Percentiles rank a stretch among this genome's conserved stretches.
These are phyloP conservation scores for Fomitopsis schrenkii DNA, from an alignment of 1,284 basidiomycete genomes.

Conservation along the genomic window DNA sequence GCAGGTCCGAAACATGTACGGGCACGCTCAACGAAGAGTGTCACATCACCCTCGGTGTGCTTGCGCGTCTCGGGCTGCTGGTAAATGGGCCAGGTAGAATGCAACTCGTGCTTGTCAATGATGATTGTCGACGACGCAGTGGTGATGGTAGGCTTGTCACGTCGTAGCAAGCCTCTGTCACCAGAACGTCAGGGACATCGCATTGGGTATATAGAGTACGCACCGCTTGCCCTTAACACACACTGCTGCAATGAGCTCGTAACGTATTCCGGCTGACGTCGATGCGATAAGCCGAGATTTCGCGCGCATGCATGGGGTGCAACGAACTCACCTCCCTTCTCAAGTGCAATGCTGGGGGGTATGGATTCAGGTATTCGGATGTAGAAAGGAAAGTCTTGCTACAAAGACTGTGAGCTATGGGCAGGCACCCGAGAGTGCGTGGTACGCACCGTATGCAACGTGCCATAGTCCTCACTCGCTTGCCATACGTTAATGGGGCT, in stretches of 20 bases:
- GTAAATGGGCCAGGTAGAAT: constrained; percentile 88
- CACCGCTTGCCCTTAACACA: constrained; percentile 82
- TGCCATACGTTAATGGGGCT: constrained; percentile 72
- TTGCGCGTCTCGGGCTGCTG: constrained; percentile 72
- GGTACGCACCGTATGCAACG: constrained; percentile 58
- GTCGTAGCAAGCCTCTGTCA: constrained; percentile 69
- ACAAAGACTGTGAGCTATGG: constrained; percentile 3
- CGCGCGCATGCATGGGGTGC: neutral
- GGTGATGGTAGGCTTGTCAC: constrained; percentile 56
- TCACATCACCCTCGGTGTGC: constrained; percentile 61
- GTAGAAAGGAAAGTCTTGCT: constrained; percentile 77
- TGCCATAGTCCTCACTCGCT: constrained; percentile 66
- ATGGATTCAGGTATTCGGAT: constrained; percentile 84
- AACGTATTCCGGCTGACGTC: constrained; percentile 66
- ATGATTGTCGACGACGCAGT: constrained; percentile 63
- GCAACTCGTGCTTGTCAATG: constrained; percentile 87
- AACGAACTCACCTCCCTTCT: constrained; percentile 54
- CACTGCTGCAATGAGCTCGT: constrained; percentile 81
- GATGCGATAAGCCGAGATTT: constrained; percentile 3
- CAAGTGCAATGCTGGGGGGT: constrained; percentile 75
- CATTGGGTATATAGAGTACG: constrained; percentile 16
- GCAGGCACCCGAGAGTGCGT: neutral
- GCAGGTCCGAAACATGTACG: constrained; percentile 80
- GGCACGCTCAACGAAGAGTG: constrained; percentile 69
- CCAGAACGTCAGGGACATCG: neutral